A percentile compares a stretch with the other conserved stretches of the same genome.
Evolutionary conservation across 1,139 yeast genomes (phyloP).

Genomic region (Yamadazyma membranifaciens): DNA sequence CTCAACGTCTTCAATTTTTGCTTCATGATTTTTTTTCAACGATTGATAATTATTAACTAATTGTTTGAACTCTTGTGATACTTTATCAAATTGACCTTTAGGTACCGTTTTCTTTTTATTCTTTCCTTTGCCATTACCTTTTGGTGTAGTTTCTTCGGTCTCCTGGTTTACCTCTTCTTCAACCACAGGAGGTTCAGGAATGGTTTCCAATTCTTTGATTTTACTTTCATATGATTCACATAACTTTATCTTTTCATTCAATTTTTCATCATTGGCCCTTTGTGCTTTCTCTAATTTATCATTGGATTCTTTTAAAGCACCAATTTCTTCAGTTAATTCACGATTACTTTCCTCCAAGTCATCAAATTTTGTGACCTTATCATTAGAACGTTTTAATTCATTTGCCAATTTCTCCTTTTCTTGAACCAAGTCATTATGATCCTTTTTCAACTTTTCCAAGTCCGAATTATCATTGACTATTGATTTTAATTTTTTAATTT

Average conservation of each 20-base stretch:
- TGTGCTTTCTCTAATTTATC: conserved; percentile 5
- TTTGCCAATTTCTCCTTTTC: conserved; percentile 4
- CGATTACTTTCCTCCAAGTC: conserved; percentile 1
- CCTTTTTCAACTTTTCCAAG: background rate
- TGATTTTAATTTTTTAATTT: conserved; percentile 14
- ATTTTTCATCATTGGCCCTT: background rate
- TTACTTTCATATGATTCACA: background rate
- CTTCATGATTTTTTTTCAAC: conserved; percentile 20
- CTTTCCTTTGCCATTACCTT: conserved; percentile 4
- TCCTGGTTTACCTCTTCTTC: background rate
- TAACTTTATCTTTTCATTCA: conserved; percentile 1
- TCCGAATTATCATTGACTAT: background rate
- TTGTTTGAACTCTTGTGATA: conserved; percentile 8
- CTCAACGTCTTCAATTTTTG: conserved; percentile 52
- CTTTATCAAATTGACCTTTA: conserved; percentile 3
- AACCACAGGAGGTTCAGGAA: conserved; percentile 4
- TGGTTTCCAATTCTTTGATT: conserved; percentile 6
- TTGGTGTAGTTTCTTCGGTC: background rate
- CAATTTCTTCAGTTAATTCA: background rate
- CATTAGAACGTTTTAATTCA: background rate
- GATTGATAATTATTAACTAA: conserved; percentile 17
- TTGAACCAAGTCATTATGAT: background rate
- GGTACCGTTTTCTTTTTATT: conserved; percentile 6
- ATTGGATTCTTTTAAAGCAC: background rate
- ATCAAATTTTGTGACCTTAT: conserved; percentile 2